Base-by-base conservation (phyloP, 2,329 filamentous ascomycete genomes). In the Curvularia lunata region DNA sequence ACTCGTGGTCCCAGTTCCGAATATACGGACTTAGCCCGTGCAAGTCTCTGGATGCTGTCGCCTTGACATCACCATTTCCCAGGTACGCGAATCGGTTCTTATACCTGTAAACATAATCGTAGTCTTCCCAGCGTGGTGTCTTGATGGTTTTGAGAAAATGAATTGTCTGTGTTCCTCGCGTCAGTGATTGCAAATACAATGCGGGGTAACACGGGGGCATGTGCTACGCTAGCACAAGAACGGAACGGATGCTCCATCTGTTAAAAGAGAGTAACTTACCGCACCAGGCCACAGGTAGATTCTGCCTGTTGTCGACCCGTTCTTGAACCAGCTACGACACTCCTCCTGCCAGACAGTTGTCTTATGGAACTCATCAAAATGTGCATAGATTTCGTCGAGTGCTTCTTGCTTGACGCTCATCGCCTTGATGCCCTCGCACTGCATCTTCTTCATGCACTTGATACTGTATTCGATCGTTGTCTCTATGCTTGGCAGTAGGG, bases 11-110 rank as follows among this genome's bases (percentile, higher is more conserved):
- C 34, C 66, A 72, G 60, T 74, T 77, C 48, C 80, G 74, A 52
- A 82, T 77, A 58, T 82, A 82, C 4, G 80, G 76, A 54, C 77
- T 78, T 38, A 82, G 62, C 3, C 79, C 79, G 21, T 70, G 64
- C 28, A 79, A 66, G 51, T 80, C 77, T 34, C 73, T 71, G 7
- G 73, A 77, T 16, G 70, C 69, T 51, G 77, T 78, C 4, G 79
- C 78, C 69, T 81, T 81, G 23, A 82, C 76, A 61, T 81, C 76
- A 27, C 81, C 80, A 38, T 71, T 74, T 34, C 70, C 71, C 56
- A 74, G 49, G 61, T 65, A 74, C 7, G 70, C 71, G 48, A 73
- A 73, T 6, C 67, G 54, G 51, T 72, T 73, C 62, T 73, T 73
- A 60, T 73, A 72, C 32, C 70, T 57, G 56, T 80, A 81, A 2